Conservation (phyloP, 495 filamentous ascomycete genomes). For the Opeltia flavorubescens region DNA sequence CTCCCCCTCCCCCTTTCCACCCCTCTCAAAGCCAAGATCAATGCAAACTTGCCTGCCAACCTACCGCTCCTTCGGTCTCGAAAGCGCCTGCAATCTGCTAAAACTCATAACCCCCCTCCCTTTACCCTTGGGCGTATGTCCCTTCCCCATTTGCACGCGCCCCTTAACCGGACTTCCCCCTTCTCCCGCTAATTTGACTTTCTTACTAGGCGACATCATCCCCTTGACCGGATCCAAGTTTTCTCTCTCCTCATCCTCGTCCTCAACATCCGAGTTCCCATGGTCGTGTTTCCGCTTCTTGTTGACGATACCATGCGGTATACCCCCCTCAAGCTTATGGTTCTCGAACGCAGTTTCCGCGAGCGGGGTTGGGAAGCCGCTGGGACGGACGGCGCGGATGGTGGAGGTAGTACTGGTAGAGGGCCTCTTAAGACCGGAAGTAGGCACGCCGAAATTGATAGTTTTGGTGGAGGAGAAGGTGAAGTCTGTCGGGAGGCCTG, state of each 20-base stretch:
- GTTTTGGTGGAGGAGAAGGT: constrained; percentile 46
- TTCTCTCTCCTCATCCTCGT: constrained; percentile 24
- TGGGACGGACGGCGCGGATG: constrained; percentile 41
- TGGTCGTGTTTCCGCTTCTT: constrained; percentile 51
- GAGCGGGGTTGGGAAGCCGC: constrained; percentile 15
- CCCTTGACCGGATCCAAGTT: constrained; percentile 17
- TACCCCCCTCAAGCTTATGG: constrained; percentile 20
- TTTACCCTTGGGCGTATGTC: constrained; percentile 30
- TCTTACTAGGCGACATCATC: constrained; percentile 10
- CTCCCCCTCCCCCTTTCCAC: background rate
- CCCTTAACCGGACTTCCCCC: constrained; percentile 13
- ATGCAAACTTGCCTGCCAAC: background rate
- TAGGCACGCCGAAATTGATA: constrained; percentile 31
- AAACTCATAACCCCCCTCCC: constrained; percentile 26
- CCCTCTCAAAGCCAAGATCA: background rate
- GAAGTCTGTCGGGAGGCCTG: constrained; percentile 36
- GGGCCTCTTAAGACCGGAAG: constrained; percentile 33
- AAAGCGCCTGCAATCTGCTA: constrained; percentile 36
- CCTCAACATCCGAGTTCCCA: constrained; percentile 15
- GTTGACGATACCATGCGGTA: constrained; percentile 57
- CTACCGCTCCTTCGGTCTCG: constrained; percentile 32
- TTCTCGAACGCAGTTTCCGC: constrained; percentile 20
- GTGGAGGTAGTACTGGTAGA: constrained; percentile 37
- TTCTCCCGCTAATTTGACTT: constrained; percentile 18
- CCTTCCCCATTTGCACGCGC: constrained; percentile 26